A percentile compares a stretch with the other conserved stretches of the same genome.
Evolutionary conservation across 2,329 filamentous ascomycete species (phyloP).

Genomic region (Rutstroemia sydowiana): DNA sequence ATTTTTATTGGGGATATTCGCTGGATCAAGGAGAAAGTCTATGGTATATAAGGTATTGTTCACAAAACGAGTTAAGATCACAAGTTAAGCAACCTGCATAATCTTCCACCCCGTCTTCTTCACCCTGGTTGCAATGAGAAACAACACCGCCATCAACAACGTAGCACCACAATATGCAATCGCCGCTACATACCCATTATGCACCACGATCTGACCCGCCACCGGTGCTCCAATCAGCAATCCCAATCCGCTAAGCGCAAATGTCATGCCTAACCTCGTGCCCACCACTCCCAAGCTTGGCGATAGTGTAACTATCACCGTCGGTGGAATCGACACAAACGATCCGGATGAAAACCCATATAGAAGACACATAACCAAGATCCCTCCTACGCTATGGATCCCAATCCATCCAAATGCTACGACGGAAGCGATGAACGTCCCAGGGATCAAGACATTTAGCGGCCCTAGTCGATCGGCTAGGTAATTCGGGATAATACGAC

Average conservation of each 20-base stretch:
- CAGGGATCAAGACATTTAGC: constrained; percentile 30
- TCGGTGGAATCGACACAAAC: constrained; percentile 15
- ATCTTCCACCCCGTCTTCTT: constrained; percentile 1
- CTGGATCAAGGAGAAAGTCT: too few relatives aligned
- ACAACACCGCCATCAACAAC: neutral
- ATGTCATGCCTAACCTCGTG: constrained; percentile 14
- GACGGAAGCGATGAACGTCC: constrained; percentile 10
- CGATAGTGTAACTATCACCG: constrained; percentile 10
- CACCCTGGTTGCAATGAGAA: neutral
- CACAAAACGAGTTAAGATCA: too few relatives aligned
- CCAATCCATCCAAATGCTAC: constrained; percentile 13
- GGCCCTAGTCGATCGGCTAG: constrained; percentile 16
- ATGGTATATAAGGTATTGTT: too few relatives aligned
- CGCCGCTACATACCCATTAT: constrained; percentile 1
- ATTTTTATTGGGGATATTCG: too few relatives aligned
- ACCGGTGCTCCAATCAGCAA: constrained; percentile 13
- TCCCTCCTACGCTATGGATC: constrained; percentile 8
- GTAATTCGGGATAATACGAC: constrained; percentile 16
- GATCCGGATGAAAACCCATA: constrained; percentile 18
- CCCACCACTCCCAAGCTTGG: constrained; percentile 11
- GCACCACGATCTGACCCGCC: constrained; percentile 1
- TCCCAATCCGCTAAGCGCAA: constrained; percentile 9
- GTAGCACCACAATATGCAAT: constrained; percentile 3
- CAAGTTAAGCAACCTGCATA: constrained; percentile 1
- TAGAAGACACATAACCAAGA: constrained; percentile 13